Evolutionary conservation across 1,284 basidiomycete genomes (phyloP), one percentile per base, ranked within the genome.

Genomic region (Marasmius fiardii): DNA sequence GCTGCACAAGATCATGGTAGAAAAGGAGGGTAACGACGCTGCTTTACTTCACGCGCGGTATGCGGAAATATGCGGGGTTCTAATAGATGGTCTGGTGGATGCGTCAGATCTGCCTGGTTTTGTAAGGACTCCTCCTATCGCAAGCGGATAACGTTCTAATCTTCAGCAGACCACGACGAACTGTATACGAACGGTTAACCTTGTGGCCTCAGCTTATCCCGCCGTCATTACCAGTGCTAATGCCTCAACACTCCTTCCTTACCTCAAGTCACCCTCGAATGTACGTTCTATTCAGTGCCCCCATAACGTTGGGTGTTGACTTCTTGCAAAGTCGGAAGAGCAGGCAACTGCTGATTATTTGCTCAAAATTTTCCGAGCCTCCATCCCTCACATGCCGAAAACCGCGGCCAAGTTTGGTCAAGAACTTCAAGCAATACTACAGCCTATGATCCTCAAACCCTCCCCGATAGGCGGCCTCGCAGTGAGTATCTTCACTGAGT

Each of bases 81-180:
- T 98, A 61, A 92, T 98, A 53, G 90, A 93, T 66, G 85, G 86
- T 12, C 75, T 98, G 16, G 91, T 95, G 4, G 95, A 95, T 70
- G 90, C 88, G 0, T 84, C 87, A 4, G 86, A 88, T 63, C 71
- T 88, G 20, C 86, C 88, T 47, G 88, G 84, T 43, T 92, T 92
- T 61, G 90, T 92, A 64, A 67, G 88, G 80, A 14, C 37, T 4
- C 5, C 33, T 51, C 48, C 18, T 47, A n/a, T n/a, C n/a, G 61
- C 66, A 23, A 58, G 65, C 26, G 56, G 63, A 54, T 12, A 20
- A 52, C 44, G 26, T 48, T n/a, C 58, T 49, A 56, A 37, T 31
- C 12, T 41, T 52, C 49, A 53, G 14, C 61, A 93, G 91, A 90
- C 87, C 31, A 81, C 92, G 49, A 78, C 87, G 58, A 89, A 88